These are phyloP conservation scores for Termitomyces sp. DNA, from an alignment of 768 basidiomycete genomes.

Conservation along the genomic window DNA sequence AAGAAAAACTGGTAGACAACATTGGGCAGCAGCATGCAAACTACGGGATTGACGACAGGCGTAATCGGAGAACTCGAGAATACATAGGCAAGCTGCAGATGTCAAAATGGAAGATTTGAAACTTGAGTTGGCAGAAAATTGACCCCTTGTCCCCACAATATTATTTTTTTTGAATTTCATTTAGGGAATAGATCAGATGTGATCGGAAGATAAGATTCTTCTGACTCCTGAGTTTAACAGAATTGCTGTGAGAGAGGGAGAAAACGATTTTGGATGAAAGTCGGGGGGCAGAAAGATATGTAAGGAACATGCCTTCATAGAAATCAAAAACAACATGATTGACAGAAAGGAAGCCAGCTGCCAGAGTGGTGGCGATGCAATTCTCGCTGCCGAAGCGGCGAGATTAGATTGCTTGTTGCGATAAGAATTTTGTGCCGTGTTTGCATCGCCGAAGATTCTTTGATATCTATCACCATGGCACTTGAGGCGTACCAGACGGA, in stretches of 20 bases:
- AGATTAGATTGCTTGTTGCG: not conserved
- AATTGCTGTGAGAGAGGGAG: not conserved
- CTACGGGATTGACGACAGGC: not conserved
- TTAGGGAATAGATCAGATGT: not conserved
- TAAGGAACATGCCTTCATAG: not conserved
- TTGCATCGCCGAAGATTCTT: no score
- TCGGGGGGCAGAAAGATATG: not conserved
- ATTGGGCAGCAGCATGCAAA: constrained; percentile 11
- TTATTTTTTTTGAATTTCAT: not conserved
- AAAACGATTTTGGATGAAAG: not conserved
- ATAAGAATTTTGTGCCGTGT: no score
- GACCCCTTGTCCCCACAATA: no score
- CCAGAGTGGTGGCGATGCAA: not conserved
- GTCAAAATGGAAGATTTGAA: not conserved
- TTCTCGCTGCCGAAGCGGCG: not conserved
- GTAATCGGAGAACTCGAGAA: not conserved
- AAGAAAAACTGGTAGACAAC: constrained; percentile 14
- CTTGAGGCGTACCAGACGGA: constrained; percentile 54
- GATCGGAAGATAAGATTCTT: not conserved
- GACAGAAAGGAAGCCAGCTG: not conserved
- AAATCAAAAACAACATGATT: not conserved
- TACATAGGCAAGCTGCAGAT: not conserved
- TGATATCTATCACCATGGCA: constrained; percentile 17
- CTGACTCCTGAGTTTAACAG: not conserved
- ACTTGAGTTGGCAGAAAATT: not conserved